Evolutionary conservation across 768 basidiomycete genomes (phyloP).

Genomic region (Trametes cubensis): DNA sequence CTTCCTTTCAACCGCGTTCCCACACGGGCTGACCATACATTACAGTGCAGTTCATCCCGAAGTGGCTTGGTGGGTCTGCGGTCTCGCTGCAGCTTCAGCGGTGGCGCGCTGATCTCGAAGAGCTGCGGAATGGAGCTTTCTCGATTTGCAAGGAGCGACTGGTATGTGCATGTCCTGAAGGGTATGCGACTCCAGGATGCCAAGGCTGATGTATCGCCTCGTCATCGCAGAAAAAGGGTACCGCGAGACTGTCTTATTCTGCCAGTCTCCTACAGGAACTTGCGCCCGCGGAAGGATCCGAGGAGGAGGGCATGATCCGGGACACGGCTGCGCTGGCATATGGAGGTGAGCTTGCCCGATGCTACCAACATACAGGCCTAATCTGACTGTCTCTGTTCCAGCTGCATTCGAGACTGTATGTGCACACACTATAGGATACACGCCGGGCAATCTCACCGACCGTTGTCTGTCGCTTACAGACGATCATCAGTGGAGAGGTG

Average conservation of each 20-base stretch:
- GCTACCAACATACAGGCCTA: no score
- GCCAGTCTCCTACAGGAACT: slow-evolving; percentile 11
- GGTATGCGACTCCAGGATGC: no score
- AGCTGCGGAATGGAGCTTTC: slow-evolving; percentile 1
- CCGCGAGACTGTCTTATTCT: slow-evolving; percentile 4
- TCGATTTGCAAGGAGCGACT: not conserved
- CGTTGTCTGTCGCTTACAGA: not conserved
- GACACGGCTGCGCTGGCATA: slow-evolving; percentile 17
- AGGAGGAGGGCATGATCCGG: slow-evolving; percentile 8
- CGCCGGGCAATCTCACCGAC: not conserved
- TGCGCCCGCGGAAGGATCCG: not conserved
- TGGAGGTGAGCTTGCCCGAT: slow-evolving; percentile 6
- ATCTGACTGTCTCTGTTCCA: not conserved
- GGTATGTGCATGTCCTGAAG: not conserved
- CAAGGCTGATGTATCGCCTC: no score
- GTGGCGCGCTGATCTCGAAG: slow-evolving; percentile 5
- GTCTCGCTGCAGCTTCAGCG: not conserved
- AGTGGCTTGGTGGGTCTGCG: slow-evolving; percentile 4
- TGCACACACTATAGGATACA: not conserved
- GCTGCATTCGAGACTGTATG: slow-evolving; percentile 8
- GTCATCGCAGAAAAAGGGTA: not conserved
- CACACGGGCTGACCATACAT: not conserved
- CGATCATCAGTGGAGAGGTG: slow-evolving; percentile 5
- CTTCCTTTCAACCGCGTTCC: not conserved
- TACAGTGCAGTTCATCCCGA: slow-evolving; percentile 10